These are phyloP conservation scores for Yarrowia divulgata DNA, from an alignment of 805 yeast genomes.

Conservation along the genomic window DNA sequence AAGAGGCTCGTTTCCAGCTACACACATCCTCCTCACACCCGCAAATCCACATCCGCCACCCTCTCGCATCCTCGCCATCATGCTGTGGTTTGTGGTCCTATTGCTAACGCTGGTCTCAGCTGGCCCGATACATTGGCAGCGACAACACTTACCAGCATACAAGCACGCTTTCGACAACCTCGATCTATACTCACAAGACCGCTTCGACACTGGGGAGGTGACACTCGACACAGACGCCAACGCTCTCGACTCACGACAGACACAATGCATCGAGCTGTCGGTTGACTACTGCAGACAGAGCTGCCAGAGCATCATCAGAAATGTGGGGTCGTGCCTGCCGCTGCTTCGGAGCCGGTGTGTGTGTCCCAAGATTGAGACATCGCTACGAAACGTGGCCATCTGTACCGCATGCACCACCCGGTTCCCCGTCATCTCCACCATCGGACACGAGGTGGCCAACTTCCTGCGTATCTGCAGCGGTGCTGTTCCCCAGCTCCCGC, in stretches of 20 bases:
- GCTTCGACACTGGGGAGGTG: not conserved
- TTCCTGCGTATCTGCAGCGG: constrained; percentile 7
- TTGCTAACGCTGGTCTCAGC: constrained; percentile 17
- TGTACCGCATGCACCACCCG: constrained; percentile 18
- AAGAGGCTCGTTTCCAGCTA: not conserved
- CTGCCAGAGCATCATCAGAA: constrained; percentile 7
- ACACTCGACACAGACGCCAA: not conserved
- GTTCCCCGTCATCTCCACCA: not conserved
- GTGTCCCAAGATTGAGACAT: constrained; percentile 20
- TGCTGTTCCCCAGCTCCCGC: not conserved
- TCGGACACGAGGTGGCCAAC: not conserved
- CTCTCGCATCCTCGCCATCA: not conserved
- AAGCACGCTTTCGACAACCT: not conserved
- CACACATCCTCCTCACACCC: not conserved
- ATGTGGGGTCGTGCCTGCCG: not conserved
- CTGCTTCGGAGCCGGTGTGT: not conserved
- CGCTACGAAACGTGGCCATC: constrained; percentile 15
- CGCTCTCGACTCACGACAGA: not conserved
- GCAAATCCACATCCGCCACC: not conserved
- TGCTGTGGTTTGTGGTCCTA: constrained; percentile 19
- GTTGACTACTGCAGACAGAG: constrained; percentile 6
- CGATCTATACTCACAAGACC: constrained; percentile 1
- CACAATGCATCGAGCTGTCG: constrained; percentile 6
- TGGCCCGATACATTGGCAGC: constrained; percentile 16
- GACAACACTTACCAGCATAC: not conserved